Conservation (phyloP, 1,284 basidiomycete species). For the Violaceomyces palustris region DNA sequence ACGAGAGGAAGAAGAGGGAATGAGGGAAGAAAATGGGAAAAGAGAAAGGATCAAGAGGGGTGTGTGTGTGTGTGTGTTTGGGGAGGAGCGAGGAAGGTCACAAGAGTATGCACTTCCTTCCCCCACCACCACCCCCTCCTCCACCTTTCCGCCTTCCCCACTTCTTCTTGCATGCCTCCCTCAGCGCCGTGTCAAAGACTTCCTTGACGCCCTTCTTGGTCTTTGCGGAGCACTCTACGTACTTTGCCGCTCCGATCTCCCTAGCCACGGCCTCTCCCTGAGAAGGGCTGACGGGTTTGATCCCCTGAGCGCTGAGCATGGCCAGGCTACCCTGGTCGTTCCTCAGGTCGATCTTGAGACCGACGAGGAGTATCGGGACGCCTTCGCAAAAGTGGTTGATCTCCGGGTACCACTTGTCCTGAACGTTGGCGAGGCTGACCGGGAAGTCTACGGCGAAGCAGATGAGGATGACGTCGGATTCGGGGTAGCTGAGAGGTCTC, state of each 20-base stretch:
- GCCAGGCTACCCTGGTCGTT: conserved; percentile 77
- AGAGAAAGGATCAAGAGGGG: too few species aligned
- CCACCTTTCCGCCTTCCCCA: conserved; percentile 9
- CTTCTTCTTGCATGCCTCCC: conserved; percentile 62
- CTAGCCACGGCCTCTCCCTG: conserved; percentile 63
- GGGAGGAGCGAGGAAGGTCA: too few species aligned
- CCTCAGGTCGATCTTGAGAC: conserved; percentile 78
- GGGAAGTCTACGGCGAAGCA: conserved; percentile 89
- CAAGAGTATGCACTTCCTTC: conserved; percentile 71
- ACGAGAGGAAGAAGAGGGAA: too few species aligned
- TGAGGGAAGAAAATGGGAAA: too few species aligned
- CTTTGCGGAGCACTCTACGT: conserved; percentile 92
- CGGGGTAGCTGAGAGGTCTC: conserved; percentile 69
- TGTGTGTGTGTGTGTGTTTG: too few species aligned
- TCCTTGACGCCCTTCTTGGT: conserved; percentile 81
- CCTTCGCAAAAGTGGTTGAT: conserved; percentile 94
- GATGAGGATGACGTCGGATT: conserved; percentile 87
- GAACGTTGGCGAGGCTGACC: conserved; percentile 86
- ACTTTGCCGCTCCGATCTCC: conserved; percentile 84
- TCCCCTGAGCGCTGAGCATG: conserved; percentile 89
- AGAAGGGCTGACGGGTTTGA: conserved; percentile 71
- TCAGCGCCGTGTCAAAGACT: conserved; percentile 83
- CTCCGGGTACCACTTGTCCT: conserved; percentile 97
- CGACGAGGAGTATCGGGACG: conserved; percentile 86
- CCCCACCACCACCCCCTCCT: conserved; percentile 54